phyloP scores from a whole-genome alignment of 2,329 filamentous ascomycete species.

The Nothomitra cinnamomea region DNA sequence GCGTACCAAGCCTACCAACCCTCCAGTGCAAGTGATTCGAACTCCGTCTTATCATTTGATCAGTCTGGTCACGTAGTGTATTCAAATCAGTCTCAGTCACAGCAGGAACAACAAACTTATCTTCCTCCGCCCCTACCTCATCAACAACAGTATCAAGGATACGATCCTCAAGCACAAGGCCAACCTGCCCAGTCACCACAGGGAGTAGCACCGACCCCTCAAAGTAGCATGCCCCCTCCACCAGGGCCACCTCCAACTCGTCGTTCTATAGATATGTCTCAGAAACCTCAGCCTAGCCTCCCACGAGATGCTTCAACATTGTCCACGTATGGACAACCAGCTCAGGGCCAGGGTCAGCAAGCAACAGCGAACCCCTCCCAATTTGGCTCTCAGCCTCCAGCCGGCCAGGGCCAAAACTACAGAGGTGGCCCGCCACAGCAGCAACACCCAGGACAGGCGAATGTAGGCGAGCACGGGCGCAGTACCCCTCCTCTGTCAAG shows the following conservation, averaged over 20 bases:
- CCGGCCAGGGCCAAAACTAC: conserved; percentile 10
- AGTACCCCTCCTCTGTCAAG: conserved; percentile 28
- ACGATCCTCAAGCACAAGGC: not conserved
- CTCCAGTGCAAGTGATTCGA: not conserved
- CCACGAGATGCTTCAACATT: conserved; percentile 9
- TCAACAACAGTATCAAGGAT: conserved; percentile 2
- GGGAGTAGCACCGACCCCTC: not conserved
- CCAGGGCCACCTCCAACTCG: conserved; percentile 7
- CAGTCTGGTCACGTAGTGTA: not conserved
- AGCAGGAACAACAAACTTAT: conserved; percentile 1
- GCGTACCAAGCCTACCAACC: not conserved
- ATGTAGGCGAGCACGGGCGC: conserved; percentile 25
- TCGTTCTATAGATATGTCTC: conserved; percentile 9
- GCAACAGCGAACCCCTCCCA: conserved; percentile 6
- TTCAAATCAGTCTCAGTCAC: not conserved
- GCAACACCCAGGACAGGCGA: conserved; percentile 17
- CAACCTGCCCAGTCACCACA: not conserved
- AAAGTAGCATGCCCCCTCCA: not conserved
- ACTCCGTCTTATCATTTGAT: not conserved
- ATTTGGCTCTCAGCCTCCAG: conserved; percentile 10
- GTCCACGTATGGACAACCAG: conserved; percentile 7
- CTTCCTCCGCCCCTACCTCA: not conserved
- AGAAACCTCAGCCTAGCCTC: conserved; percentile 6
- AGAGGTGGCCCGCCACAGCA: conserved; percentile 13
- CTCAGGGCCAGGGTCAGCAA: conserved; percentile 9